Percentiles rank a stretch among this genome's conserved stretches.
These are phyloP conservation scores for Alectoria sarmentosa DNA, from an alignment of 495 filamentous ascomycete species.

Conservation along the genomic window DNA sequence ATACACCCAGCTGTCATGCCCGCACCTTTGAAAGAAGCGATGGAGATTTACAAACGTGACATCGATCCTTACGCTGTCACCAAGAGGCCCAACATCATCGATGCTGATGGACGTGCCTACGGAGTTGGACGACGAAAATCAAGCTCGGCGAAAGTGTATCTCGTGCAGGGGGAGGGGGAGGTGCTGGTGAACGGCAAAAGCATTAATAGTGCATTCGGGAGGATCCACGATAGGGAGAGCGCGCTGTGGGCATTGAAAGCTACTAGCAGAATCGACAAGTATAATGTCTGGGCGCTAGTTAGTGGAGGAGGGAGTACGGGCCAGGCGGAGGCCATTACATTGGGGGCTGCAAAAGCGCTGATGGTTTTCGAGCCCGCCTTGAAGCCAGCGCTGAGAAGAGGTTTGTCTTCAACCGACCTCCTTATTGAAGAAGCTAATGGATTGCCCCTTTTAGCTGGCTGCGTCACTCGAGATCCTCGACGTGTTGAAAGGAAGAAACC, in stretches of 20 bases:
- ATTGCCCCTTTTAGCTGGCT: conserved; percentile 58
- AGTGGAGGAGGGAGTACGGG: conserved; percentile 85
- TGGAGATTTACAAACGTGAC: conserved; percentile 65
- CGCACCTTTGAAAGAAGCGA: conserved; percentile 50
- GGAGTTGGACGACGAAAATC: conserved; percentile 81
- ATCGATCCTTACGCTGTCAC: conserved; percentile 60
- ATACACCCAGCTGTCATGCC: conserved; percentile 81
- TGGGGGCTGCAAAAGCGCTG: conserved; percentile 86
- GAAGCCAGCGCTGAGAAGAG: conserved; percentile 80
- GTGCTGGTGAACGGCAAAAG: conserved; percentile 83
- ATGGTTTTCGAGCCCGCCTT: conserved; percentile 48
- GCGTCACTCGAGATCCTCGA: conserved; percentile 84
- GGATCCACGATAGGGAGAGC: conserved; percentile 91
- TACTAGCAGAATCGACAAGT: conserved; percentile 83
- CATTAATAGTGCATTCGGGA: conserved; percentile 68
- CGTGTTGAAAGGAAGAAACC: conserved; percentile 97
- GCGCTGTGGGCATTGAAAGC: conserved; percentile 82
- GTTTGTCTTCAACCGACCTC: conserved; percentile 48
- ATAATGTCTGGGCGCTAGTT: conserved; percentile 88
- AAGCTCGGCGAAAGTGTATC: conserved; percentile 70
- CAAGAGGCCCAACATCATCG: conserved; percentile 50
- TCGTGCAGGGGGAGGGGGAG: conserved; percentile 90
- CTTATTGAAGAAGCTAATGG: conserved; percentile 18
- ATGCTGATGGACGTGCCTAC: conserved; percentile 65
- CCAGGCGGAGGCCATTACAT: conserved; percentile 89